Base-by-base conservation (phyloP, 1,284 basidiomycete species). In the Lentinus polychrous region DNA sequence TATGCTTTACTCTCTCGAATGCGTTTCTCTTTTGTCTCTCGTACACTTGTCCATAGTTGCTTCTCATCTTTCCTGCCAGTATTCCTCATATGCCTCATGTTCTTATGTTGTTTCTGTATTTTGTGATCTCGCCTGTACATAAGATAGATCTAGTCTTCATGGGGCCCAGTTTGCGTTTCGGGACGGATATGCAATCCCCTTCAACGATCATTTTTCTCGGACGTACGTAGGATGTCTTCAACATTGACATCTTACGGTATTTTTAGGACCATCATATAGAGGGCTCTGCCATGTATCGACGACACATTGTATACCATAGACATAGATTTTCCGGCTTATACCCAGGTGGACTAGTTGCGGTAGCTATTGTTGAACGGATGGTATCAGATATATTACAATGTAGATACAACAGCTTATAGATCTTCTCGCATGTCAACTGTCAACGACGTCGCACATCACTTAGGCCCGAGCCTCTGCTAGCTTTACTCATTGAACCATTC, bases 401-500 rank as follows among this genome's bases (percentile, higher is more conserved):
- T 36, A 20, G 11, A 22, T 31, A 20, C 43, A 45, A 31, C 43
- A 36, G 8, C 18, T 23, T 31, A n/a, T n/a, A n/a, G 20, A 20
- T 20, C 20, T n/a, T 33, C n/a, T 24, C 20, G 7, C 24, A n/a
- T 23, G 17, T 22, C 24, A n/a, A 14, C 2, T 24, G 40, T n/a
- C 15, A 18, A n/a, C 6, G 32, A 31, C 24, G 27, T 27, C 27
- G 5, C 4, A 10, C 10, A 4, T 27, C 27, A 27, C 4, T 10
- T 27, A 10, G 5, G 10, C 27, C 27, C 27, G 27, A 27, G 27
- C 27, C 27, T n/a, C n/a, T n/a, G n/a, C n/a, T n/a, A n/a, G n/a
- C n/a, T 37, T 63, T 62, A 86, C 67, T 84, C 82, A 58, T 86
- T 79, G 73, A 89, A 89, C 65, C 86, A 87, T 52, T 81, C 76